Percentiles rank a stretch among this genome's conserved stretches.
Evolutionary conservation across 2,329 filamentous ascomycete genomes (phyloP).

Genomic region (Aspergillus chevalieri): DNA sequence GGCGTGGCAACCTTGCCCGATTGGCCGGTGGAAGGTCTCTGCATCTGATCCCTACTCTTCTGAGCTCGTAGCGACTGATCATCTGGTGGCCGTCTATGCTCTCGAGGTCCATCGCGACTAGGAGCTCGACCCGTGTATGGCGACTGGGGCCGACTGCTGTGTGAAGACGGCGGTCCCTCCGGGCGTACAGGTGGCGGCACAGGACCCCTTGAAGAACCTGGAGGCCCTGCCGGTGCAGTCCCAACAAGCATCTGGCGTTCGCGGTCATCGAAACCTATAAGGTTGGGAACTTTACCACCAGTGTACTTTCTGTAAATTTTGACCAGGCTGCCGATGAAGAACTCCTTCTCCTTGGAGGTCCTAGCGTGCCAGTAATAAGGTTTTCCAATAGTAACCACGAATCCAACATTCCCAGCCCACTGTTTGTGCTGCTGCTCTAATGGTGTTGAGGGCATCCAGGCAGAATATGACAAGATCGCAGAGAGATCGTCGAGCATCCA

Average conservation of each 20-base stretch:
- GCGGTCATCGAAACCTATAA: conserved; percentile 73
- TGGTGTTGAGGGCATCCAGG: conserved; percentile 51
- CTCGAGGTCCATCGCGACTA: conserved; percentile 32
- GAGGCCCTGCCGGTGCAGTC: conserved; percentile 20
- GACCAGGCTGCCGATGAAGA: conserved; percentile 91
- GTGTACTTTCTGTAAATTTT: conserved; percentile 98
- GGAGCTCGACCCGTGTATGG: conserved; percentile 26
- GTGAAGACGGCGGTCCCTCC: conserved; percentile 18
- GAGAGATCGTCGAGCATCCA: conserved; percentile 92
- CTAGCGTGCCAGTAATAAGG: conserved; percentile 96
- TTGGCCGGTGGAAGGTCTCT: conserved; percentile 29
- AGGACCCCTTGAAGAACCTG: conserved; percentile 18
- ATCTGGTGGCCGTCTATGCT: conserved; percentile 26
- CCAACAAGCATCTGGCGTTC: conserved; percentile 73
- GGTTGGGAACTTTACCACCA: conserved; percentile 69
- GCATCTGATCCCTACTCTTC: conserved; percentile 37
- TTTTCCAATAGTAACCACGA: conserved; percentile 82
- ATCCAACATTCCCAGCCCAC: conserved; percentile 79
- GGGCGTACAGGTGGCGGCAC: conserved; percentile 20
- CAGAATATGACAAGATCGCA: conserved; percentile 74
- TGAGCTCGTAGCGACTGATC: conserved; percentile 32
- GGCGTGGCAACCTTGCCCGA: conserved; percentile 28
- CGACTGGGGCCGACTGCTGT: conserved; percentile 22
- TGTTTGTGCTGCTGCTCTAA: conserved; percentile 58
- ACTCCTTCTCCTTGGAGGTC: conserved; percentile 93